Base-by-base conservation (phyloP, 176 grass and related monocot species). In the Canna indica region DNA sequence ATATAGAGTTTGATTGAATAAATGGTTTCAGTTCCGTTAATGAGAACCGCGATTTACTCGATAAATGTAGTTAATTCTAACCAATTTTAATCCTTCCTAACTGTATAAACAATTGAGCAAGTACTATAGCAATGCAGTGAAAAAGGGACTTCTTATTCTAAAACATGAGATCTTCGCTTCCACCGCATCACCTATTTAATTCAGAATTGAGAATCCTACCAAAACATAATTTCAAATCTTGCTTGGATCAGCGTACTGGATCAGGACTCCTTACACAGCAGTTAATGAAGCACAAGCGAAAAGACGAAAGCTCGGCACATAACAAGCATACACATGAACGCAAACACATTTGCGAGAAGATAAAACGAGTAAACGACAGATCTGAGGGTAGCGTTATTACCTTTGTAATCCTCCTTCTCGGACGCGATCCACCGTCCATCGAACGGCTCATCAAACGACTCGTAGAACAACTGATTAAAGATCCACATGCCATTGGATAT, bases 401-500 rank as follows among this genome's bases (percentile, higher is more conserved):
- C 95, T 80, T 84, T 52, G 64, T 93, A 99, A 1, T 99, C 95
- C 1, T 80, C 84, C 75, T 94, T 99, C 17, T 64, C 73, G 47
- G 95, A 88, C 47, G 82, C 80, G 45, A 88, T 30, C 95, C 95
- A 99, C 20, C 76, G 80, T 28, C 87, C 87, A 46, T 84, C 90
- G 71, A 99, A 99, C 73, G 69, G 70, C 72, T 94, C 86, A 47
- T 93, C 87, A 67, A 99, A 99, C 7, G 90, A 75, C 67, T 99
- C 95, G 65, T 94, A 87, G 61, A 93, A 85, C 73, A 99, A 11
- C 95, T 99, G 81, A 76, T 73, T 3, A n/a, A 72, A 73, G 70
- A 68, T 4, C 31, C 25, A 59, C 60, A 73, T 4, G 25, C 54
- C 70, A 75, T 44, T 44, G n/a, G n/a, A 10, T 44, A 44, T 11